Base-by-base conservation (phyloP, 257 asterid genomes). In the Przewalskia tangutica region DNA sequence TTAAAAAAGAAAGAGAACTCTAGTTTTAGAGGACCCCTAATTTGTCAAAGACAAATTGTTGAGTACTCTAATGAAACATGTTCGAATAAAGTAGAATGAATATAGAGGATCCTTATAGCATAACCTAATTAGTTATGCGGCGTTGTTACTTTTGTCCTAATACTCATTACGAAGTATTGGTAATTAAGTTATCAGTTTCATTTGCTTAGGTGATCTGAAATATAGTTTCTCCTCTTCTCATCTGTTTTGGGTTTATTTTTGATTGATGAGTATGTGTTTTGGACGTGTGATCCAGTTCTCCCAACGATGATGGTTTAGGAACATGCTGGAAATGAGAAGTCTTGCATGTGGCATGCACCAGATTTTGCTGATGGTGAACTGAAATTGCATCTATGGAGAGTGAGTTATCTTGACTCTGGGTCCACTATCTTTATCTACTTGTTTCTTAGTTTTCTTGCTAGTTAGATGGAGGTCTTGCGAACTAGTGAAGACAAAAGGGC, bases 321-420 rank as follows among this genome's bases (percentile, higher is more conserved):
- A 54, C 91, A 89, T 71, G 62, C 85, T 9, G 90, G 91, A 32
- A 89, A 85, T 80, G 91, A 89, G 4, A 89, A 89, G 83, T 86
- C 91, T 18, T 89, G 91, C 62, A 85, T 89, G 77, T 89, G 91
- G 91, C 91, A 89, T 79, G 91, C 91, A 5, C 32, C 90, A 6
- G 90, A 89, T 85, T 89, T 85, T 81, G 86, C 91, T 6, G 91
- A 89, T 82, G 91, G 91, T 18, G 91, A 89, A 79, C 81, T 89
- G 67, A 89, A 87, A 79, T 89, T 81, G 84, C 90, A 14, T 86
- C 90, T 42, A 83, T 89, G 2, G 91, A 87, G 78, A 84, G 91
- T 89, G 81, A 89, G 90, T 70, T 6, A 42, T 60, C 27, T 70
- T 27, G 17, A 13, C 6, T 8, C 34, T 58, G 44, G 50, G 14